A percentile compares a stretch with the other conserved stretches of the same genome.
These are phyloP conservation scores for Radiomyces spectabilis DNA, from an alignment of 192 early-diverging fungal species.

Conservation along the genomic window DNA sequence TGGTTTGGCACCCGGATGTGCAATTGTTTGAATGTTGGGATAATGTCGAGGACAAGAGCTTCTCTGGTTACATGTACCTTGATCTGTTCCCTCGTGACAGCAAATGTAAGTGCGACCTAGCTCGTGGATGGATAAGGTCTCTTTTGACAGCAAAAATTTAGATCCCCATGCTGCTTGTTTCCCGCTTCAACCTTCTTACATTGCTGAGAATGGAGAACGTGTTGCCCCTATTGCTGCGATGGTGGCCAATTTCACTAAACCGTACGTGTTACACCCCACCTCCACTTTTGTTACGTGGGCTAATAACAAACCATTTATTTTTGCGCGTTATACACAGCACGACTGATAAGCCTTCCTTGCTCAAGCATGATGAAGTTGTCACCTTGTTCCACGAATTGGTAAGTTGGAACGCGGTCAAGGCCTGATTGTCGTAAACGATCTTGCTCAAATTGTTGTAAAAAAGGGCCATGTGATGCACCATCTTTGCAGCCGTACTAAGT, in stretches of 20 bases:
- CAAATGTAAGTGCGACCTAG: conserved; percentile 43
- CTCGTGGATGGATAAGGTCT: background rate
- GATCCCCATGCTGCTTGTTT: conserved; percentile 72
- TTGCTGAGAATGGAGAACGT: conserved; percentile 41
- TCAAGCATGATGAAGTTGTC: conserved; percentile 74
- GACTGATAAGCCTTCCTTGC: conserved; percentile 56
- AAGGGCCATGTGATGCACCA: conserved; percentile 32
- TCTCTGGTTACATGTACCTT: conserved; percentile 68
- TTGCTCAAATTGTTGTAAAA: background rate
- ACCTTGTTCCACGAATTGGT: conserved; percentile 88
- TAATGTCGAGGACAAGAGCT: conserved; percentile 40
- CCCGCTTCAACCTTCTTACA: conserved; percentile 63
- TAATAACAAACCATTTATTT: too few species aligned
- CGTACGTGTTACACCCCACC: conserved; percentile 21
- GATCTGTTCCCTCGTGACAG: conserved; percentile 70
- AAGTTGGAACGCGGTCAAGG: conserved; percentile 38
- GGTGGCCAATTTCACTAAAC: conserved; percentile 66
- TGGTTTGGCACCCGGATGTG: conserved; percentile 78
- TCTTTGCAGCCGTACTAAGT: conserved; percentile 71
- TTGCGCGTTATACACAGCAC: too few species aligned
- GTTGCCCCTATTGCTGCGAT: conserved; percentile 64
- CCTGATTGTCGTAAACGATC: background rate
- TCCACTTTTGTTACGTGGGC: too few species aligned
- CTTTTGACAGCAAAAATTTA: background rate
- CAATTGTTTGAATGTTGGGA: conserved; percentile 73